Base-by-base conservation (phyloP, 352 stramenopile genomes). In the Saprolegnia diclina region DNA sequence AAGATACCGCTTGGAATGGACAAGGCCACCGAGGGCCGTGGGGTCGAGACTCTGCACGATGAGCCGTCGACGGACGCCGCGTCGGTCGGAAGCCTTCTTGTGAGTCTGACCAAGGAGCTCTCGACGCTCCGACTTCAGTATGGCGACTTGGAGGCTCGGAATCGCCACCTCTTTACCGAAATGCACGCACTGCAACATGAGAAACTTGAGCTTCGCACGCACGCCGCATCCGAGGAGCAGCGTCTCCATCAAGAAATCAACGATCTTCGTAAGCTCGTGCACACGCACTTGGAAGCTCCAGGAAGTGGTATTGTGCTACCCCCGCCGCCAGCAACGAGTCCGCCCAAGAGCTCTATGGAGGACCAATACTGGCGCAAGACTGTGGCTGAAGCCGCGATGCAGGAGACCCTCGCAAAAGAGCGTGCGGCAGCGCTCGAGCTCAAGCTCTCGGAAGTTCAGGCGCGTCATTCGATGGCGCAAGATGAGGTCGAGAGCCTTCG, bases 401-500 rank as follows among this genome's bases (percentile, higher is more conserved):
- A 52, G 3, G 56, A 38, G 13, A 50, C n/a, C 14, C 24, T 22
- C 16, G 62, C 62, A 13, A 68, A 68, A 32, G n/a, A 38, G 16
- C 29, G 56, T 10, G 56, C 40, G 18, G 10, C 19, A 38, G 40
- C 4, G 16, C 32, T 54, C 16, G 62, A 68, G 24, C 11, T 40
- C 14, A 56, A 68, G 42, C 62, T 90, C 40, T 77, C 87, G 72
- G 82, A 92, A 64, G 74, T 90, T 7, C 86, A 88, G 37, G 84
- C 84, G 0, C 87, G 77, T 35, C 79, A 90, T 45, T 89, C 84
- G 22, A 92, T 90, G 84, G 80, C 89, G 65, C 78, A 89, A 53
- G n/a, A 46, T 13, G 56, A 46, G 56, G n/a, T 68, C 65, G 42
- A 57, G 3, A 59, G 24, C 24, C 24, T 59, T 24, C 80, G 79